Evolutionary conservation across 345 rosid genomes (phyloP), one percentile per base, ranked within the genome.

Genomic region (Carallia pectinifolia): DNA sequence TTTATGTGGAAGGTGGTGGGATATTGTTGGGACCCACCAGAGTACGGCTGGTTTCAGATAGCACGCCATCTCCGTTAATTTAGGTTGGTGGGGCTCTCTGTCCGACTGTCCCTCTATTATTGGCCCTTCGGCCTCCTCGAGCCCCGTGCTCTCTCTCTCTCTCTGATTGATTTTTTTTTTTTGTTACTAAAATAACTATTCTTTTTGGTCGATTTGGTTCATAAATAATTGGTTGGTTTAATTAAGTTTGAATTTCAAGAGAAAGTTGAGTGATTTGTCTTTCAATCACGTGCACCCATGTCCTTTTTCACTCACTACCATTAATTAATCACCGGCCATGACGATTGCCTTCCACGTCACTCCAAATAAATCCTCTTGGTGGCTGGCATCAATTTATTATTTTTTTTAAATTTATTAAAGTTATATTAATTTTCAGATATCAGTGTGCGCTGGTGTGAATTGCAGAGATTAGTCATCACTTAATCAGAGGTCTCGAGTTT

Each of bases 51-150:
- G 2, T 17, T 18, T 38, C 76, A 71, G 83, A 77, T 75, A 77
- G 76, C 85, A 81, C 85, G 86, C 83, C 83, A 4, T 79, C 77
- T 83, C 89, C 89, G 83, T 66, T 62, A 83, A 79, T 83, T 85
- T 58, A 79, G 89, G 89, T 66, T 3, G 12, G 62, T 54, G 27
- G 55, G 81, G 64, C 76, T 27, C 65, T 65, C 74, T 52, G 17
- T 33, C 33, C 5, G 27, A 17, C 19, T 6, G 47, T 61, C 66
- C 39, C 65, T 61, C 23, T 54, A 60, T 8, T 17, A 37, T 66
- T 29, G 48, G 4, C 52, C 15, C 30, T 6, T 27, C 61, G 27
- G 6, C 40, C 16, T 29, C 69, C 83, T 86, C 53, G 85, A 84
- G 90, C 88, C 70, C 86, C 85, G 88, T 82, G 90, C 79, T 63